These are phyloP conservation scores for Boletus fagicola DNA, from an alignment of 768 basidiomycete species.

Conservation along the genomic window DNA sequence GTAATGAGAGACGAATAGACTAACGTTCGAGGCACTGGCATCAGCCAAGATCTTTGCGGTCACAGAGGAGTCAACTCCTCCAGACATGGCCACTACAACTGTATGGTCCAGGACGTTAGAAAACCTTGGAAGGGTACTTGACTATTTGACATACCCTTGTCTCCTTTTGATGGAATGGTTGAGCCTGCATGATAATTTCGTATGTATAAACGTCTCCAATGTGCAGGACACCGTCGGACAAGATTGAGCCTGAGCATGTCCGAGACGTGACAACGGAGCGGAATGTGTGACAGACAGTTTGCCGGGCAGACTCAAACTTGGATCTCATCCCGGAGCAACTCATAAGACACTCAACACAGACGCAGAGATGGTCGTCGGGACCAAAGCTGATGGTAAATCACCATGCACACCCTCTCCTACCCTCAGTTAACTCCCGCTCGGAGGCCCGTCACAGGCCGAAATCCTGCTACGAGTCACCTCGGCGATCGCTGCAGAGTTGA, in stretches of 20 bases:
- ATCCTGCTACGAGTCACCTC: slow-evolving; percentile 86
- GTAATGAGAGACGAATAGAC: slow-evolving; percentile 2
- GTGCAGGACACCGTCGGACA: slow-evolving; percentile 14
- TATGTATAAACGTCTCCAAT: not conserved
- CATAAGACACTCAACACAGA: slow-evolving; percentile 1
- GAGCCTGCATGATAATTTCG: slow-evolving; percentile 20
- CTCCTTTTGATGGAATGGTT: slow-evolving; percentile 23
- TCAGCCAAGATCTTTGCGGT: slow-evolving; percentile 73
- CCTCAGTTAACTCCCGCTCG: not conserved
- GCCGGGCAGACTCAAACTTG: not conserved
- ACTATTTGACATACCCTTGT: slow-evolving; percentile 22
- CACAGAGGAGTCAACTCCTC: slow-evolving; percentile 94
- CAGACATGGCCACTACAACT: slow-evolving; percentile 94
- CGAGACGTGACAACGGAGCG: slow-evolving; percentile 3
- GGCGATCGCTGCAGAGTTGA: slow-evolving; percentile 91
- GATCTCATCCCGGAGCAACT: not conserved
- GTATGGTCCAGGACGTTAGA: not conserved
- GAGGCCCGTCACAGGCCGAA: slow-evolving; percentile 87
- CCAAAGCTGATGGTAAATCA: slow-evolving; percentile 37
- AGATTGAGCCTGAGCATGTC: slow-evolving; percentile 11
- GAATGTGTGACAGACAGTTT: not conserved
- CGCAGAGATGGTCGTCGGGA: slow-evolving; percentile 39
- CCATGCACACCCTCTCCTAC: not conserved
- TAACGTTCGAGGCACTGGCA: slow-evolving; percentile 41
- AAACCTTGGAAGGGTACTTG: not conserved